Evolutionary conservation across 441 rosid genomes (phyloP).

Genomic region (Erodium texanum): DNA sequence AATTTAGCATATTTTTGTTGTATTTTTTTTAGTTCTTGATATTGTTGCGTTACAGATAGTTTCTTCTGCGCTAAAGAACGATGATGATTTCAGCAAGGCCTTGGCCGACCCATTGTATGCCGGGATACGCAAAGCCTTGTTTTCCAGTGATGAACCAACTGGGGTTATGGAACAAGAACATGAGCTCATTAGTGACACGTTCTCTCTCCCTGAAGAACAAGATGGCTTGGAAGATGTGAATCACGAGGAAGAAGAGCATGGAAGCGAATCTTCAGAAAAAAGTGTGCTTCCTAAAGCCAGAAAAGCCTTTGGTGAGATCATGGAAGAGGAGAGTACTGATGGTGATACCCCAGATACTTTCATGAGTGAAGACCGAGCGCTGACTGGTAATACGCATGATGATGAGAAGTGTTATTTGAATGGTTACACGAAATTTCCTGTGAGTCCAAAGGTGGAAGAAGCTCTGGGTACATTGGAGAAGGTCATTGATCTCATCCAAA

Average conservation of each 20-base stretch:
- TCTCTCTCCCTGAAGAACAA: slow-evolving; percentile 16
- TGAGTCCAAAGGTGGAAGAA: slow-evolving; percentile 59
- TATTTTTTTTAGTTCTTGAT: background rate
- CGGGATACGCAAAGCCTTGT: slow-evolving; percentile 47
- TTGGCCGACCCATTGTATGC: slow-evolving; percentile 54
- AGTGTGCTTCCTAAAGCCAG: slow-evolving; percentile 11
- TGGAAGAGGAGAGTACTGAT: slow-evolving; percentile 43
- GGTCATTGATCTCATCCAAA: slow-evolving; percentile 47
- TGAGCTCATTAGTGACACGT: slow-evolving; percentile 15
- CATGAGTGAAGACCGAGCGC: slow-evolving; percentile 14
- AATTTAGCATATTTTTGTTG: background rate
- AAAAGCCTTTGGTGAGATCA: slow-evolving; percentile 42
- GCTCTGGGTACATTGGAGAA: slow-evolving; percentile 72
- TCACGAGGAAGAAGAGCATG: slow-evolving; percentile 16
- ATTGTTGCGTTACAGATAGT: slow-evolving; percentile 46
- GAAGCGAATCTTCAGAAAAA: slow-evolving; percentile 17
- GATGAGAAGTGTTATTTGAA: slow-evolving; percentile 15
- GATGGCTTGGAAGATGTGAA: slow-evolving; percentile 18
- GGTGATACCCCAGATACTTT: slow-evolving; percentile 16
- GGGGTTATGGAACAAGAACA: slow-evolving; percentile 18
- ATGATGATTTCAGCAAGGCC: slow-evolving; percentile 54
- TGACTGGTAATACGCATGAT: slow-evolving; percentile 13
- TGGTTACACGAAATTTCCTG: slow-evolving; percentile 24
- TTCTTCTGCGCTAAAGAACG: slow-evolving; percentile 37
- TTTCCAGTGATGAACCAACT: slow-evolving; percentile 25